phyloP scores from a whole-genome alignment of 306 rosid genomes.

The Casuarina glauca region DNA sequence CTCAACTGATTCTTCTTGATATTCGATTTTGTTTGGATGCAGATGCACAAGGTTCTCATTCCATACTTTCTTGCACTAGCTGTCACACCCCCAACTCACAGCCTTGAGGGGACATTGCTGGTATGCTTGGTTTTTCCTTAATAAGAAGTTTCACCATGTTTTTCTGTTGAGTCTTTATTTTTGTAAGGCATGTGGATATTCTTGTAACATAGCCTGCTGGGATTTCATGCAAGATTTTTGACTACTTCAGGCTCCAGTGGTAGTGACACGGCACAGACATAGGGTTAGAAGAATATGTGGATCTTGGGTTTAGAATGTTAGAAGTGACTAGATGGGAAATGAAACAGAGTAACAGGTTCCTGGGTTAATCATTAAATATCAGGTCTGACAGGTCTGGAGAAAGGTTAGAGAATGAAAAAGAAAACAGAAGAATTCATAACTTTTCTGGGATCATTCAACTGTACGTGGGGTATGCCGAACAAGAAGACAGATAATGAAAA shows the following conservation, averaged over 20 bases:
- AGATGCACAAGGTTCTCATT: slow-evolving; percentile 85
- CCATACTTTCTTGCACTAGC: slow-evolving; percentile 74
- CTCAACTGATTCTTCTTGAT: background rate
- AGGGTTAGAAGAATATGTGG: background rate
- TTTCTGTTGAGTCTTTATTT: background rate
- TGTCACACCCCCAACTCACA: slow-evolving; percentile 73
- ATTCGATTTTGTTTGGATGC: slow-evolving; percentile 30
- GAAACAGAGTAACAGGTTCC: background rate
- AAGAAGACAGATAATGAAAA: no score
- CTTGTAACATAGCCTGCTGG: background rate
- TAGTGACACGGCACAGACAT: background rate
- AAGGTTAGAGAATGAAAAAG: background rate
- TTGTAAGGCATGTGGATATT: background rate
- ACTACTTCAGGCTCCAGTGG: background rate
- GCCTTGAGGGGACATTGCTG: slow-evolving; percentile 95
- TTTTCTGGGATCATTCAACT: no score
- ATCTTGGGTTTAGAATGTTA: background rate
- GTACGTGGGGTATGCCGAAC: no score
- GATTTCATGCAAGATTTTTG: background rate
- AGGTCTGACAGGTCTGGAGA: background rate
- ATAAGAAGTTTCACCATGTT: background rate
- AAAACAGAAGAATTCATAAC: no score
- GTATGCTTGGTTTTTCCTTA: slow-evolving; percentile 41
- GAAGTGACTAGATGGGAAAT: background rate
- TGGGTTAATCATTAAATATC: background rate